Evolutionary conservation across 345 rosid genomes (phyloP), one percentile per base, ranked within the genome.

Genomic region (Acer negundo): DNA sequence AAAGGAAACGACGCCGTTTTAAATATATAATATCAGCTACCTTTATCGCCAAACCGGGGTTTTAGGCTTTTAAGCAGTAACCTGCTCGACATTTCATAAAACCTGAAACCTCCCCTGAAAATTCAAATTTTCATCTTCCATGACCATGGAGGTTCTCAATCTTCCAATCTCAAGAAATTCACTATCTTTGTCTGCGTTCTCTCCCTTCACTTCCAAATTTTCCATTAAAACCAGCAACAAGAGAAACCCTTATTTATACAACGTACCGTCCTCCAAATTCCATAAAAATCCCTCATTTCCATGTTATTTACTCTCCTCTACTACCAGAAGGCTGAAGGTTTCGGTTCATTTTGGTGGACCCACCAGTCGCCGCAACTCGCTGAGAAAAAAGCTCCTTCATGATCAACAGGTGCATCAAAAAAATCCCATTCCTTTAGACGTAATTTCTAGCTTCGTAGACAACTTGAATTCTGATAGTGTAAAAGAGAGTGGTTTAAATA

Each of bases 311-410:
- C 47, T 76, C 40, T 73, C 64, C 62, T 75, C 78, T 64, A 38
- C 31, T 9, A 2, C 81, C 49, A 66, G 64, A 69, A 42, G 19
- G 47, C 79, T 75, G 68, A 83, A 42, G 31, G 82, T 87, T 76
- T 92, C 92, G 6, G 93, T 93, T 78, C 90, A 80, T 55, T 90
- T 89, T 62, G 84, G 90, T 28, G 82, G 89, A 64, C 80, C 86
- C 35, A 74, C 84, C 9, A 79, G 76, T 26, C 93, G 98, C 75
- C 89, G 91, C 0, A 94, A 92, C 79, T 89, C 88, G 13, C 87
- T 94, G 44, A 82, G 98, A 84, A 78, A 88, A 76, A 94, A 94
- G 86, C 86, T 88, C 35, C 49, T 80, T 70, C 81, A 79, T 66
- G 88, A 89, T 66, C 87, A 77, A 23, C 83, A 87, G 90, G 94